Evolutionary conservation across 140 eudicot species (phyloP).

Genomic region (Bidens hawaiensis): DNA sequence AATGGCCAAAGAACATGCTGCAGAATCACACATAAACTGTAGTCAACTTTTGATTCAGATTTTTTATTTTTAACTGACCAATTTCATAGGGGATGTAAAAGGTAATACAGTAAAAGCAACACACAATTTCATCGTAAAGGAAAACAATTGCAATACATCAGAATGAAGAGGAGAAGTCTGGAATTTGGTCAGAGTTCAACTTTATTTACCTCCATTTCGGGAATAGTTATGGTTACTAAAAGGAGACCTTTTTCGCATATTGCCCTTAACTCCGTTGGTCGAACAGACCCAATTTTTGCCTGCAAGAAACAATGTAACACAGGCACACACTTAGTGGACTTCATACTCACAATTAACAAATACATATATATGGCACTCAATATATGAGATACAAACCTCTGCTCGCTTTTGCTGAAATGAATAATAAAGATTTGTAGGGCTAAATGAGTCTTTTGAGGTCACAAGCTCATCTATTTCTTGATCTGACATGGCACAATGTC

Average conservation of each 20-base stretch:
- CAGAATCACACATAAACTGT: conserved; percentile 20
- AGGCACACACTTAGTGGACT: conserved; percentile 11
- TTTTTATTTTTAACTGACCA: neutral
- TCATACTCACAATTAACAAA: conserved; percentile 6
- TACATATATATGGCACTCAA: neutral
- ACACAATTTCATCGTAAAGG: neutral
- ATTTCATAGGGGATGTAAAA: neutral
- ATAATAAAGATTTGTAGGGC: conserved; percentile 44
- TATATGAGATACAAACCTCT: conserved; percentile 54
- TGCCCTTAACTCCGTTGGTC: conserved; percentile 74
- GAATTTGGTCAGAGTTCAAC: neutral
- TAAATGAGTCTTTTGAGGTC: conserved; percentile 45
- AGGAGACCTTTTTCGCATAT: conserved; percentile 92
- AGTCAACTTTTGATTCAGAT: conserved; percentile 7
- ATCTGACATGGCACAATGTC: conserved; percentile 78
- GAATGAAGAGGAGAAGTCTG: conserved; percentile 4
- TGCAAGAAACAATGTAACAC: conserved; percentile 25
- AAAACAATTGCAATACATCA: conserved; percentile 7
- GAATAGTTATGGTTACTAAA: conserved; percentile 73
- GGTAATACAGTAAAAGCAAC: conserved; percentile 2
- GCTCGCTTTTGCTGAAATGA: conserved; percentile 56
- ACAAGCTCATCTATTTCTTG: conserved; percentile 46
- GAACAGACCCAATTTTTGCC: conserved; percentile 58
- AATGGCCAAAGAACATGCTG: conserved; percentile 99
- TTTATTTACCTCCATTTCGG: conserved; percentile 95